A percentile compares a stretch with the other conserved stretches of the same genome.
These are phyloP conservation scores for Hirschioporus abietinus DNA, from an alignment of 768 basidiomycete genomes.

Conservation along the genomic window DNA sequence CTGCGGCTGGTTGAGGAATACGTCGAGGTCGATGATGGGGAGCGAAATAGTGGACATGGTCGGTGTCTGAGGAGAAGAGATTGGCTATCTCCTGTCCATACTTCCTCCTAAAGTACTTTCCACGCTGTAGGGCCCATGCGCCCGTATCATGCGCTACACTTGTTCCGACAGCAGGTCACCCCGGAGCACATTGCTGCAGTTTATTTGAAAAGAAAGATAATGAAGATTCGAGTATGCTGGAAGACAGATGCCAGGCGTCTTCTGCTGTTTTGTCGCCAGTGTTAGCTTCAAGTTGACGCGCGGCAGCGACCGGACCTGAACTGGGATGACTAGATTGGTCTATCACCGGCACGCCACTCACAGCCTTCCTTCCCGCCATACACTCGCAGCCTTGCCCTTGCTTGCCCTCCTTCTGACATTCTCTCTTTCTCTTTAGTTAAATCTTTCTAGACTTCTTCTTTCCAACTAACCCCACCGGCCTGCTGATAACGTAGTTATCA, in stretches of 20 bases:
- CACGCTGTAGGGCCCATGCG: background rate
- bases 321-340: background rate
- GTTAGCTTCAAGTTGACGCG: background rate
- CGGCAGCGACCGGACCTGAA: background rate
- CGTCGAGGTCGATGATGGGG: conserved; percentile 73
- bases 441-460: conserved; percentile 9
- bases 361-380: background rate
- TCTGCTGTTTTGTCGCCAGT: background rate
- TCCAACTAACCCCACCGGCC: conserved; percentile 15
- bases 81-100: background rate
- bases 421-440: background rate
- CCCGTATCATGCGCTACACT: background rate
- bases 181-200: background rate
- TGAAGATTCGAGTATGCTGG: background rate
- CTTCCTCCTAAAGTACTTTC: conserved; percentile 1
- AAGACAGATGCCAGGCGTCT: background rate
- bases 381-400: background rate
- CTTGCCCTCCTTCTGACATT: background rate
- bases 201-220: background rate
- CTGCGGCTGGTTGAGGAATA: conserved; percentile 47
- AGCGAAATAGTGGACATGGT: conserved; percentile 43
- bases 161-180: background rate
- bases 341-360: background rate
- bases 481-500: conserved; percentile 17
- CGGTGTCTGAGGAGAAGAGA: conserved; percentile 8